A percentile compares a stretch with the other conserved stretches of the same genome.
Evolutionary conservation across 2,329 filamentous ascomycete species (phyloP).

Genomic region (Penicillium sp.): DNA sequence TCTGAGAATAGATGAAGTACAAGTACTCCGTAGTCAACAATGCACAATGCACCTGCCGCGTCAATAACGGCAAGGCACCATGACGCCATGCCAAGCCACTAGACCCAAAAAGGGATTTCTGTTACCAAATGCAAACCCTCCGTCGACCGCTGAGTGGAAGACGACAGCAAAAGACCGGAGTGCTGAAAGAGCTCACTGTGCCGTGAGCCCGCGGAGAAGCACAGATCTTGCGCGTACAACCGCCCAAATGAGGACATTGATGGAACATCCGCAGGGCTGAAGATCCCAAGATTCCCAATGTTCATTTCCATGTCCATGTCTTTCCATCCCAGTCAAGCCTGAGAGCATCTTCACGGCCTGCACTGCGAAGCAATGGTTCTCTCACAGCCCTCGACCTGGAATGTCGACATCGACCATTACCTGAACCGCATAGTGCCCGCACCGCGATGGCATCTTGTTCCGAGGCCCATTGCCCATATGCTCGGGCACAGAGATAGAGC

Average conservation of each 20-base stretch:
- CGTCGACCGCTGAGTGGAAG: constrained; percentile 32
- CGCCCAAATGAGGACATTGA: neutral
- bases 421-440: constrained; percentile 71
- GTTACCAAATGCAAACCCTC: constrained; percentile 39
- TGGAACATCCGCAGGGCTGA: constrained; percentile 5
- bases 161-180: neutral
- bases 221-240: constrained; percentile 3
- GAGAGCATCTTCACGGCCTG: neutral
- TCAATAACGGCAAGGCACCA: neutral
- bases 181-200: neutral
- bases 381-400: constrained; percentile 35
- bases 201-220: constrained; percentile 18
- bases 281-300: neutral
- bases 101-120: constrained; percentile 32
- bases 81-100: constrained; percentile 25
- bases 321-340: too few species aligned
- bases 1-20: neutral
- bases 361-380: constrained; percentile 9
- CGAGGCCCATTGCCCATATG: constrained; percentile 67
- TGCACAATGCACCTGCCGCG: neutral
- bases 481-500: constrained; percentile 60
- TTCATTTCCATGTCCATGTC: too few species aligned
- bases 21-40: neutral
- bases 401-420: constrained; percentile 76
- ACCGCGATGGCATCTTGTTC: constrained; percentile 65